Evolutionary conservation across 2,329 filamentous ascomycete genomes (phyloP).

Genomic region (Trichoderma polysporum): DNA sequence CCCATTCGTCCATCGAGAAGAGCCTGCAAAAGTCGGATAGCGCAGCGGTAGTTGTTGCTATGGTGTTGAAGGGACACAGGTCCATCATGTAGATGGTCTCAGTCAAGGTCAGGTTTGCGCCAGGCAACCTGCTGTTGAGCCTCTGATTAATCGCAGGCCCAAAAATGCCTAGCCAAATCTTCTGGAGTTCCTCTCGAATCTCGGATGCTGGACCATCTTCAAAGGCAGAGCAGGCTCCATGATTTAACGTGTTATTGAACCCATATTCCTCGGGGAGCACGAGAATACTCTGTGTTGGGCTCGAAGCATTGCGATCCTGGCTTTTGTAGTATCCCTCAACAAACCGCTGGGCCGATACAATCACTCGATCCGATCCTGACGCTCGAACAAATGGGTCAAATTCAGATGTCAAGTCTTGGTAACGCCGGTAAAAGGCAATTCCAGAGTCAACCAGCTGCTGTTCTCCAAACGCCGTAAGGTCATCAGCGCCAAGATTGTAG

Average conservation of each 20-base stretch:
- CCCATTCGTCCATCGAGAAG: slow-evolving; percentile 74
- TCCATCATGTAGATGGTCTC: slow-evolving; percentile 80
- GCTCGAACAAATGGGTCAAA: slow-evolving; percentile 69
- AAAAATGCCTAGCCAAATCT: slow-evolving; percentile 62
- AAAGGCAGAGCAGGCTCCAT: slow-evolving; percentile 69
- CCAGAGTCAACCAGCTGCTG: slow-evolving; percentile 73
- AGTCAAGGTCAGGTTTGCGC: slow-evolving; percentile 60
- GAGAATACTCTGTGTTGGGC: slow-evolving; percentile 57
- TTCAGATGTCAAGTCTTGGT: slow-evolving; percentile 58
- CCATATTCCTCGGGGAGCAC: slow-evolving; percentile 65
- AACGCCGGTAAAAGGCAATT: slow-evolving; percentile 71
- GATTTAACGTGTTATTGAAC: slow-evolving; percentile 80
- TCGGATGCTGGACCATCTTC: slow-evolving; percentile 56
- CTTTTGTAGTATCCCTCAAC: slow-evolving; percentile 66
- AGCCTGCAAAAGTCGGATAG: slow-evolving; percentile 73
- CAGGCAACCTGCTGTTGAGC: slow-evolving; percentile 66
- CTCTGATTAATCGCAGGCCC: slow-evolving; percentile 65
- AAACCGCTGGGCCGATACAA: slow-evolving; percentile 74
- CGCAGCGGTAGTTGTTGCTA: slow-evolving; percentile 53
- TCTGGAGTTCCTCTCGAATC: slow-evolving; percentile 52
- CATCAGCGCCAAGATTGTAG: slow-evolving; percentile 69
- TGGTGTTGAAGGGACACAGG: slow-evolving; percentile 79
- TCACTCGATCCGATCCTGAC: slow-evolving; percentile 67
- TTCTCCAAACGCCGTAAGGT: slow-evolving; percentile 66
- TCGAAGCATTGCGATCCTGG: slow-evolving; percentile 39